Evolutionary conservation across 306 rosid genomes (phyloP).

Genomic region (Arachis hypogaea): DNA sequence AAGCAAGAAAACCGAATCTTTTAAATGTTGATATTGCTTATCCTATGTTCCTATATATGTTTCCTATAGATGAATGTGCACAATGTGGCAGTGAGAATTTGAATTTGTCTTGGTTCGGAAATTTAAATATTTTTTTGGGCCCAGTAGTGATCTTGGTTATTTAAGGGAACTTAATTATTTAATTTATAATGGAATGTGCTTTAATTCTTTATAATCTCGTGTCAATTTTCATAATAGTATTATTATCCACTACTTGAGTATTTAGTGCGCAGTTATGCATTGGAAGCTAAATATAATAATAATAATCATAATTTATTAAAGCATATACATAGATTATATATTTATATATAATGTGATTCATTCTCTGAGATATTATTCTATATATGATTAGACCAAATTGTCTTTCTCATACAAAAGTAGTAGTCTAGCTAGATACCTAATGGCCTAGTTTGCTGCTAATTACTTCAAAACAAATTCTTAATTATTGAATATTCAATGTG

Average conservation of each 20-base stretch:
- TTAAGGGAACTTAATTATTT: slow-evolving; percentile 17
- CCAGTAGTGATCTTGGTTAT: slow-evolving; percentile 11
- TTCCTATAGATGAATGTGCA: neutral
- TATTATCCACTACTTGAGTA: slow-evolving; percentile 43
- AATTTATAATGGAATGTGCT: slow-evolving; percentile 2
- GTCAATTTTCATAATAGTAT: slow-evolving; percentile 41
- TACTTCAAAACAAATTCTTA: slow-evolving; percentile 40
- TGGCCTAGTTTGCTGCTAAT: slow-evolving; percentile 46
- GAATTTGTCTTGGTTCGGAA: slow-evolving; percentile 34
- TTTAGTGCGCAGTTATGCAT: slow-evolving; percentile 38
- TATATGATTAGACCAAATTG: slow-evolving; percentile 48
- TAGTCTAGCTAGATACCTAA: slow-evolving; percentile 35
- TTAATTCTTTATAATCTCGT: slow-evolving; percentile 18
- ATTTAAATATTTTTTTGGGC: slow-evolving; percentile 16
- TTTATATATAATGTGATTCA: neutral
- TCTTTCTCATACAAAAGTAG: slow-evolving; percentile 50
- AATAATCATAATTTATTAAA: neutral
- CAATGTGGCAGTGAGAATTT: slow-evolving; percentile 8
- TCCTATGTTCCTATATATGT: slow-evolving; percentile 9
- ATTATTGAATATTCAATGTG: slow-evolving; percentile 29
- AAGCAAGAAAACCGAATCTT: slow-evolving; percentile 8
- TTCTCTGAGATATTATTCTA: slow-evolving; percentile 33
- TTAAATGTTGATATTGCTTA: neutral
- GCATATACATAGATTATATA: neutral
- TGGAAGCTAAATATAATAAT: slow-evolving; percentile 34